These are phyloP conservation scores for Exophiala spinifera DNA, from an alignment of 2,329 filamentous ascomycete species.

Conservation along the genomic window DNA sequence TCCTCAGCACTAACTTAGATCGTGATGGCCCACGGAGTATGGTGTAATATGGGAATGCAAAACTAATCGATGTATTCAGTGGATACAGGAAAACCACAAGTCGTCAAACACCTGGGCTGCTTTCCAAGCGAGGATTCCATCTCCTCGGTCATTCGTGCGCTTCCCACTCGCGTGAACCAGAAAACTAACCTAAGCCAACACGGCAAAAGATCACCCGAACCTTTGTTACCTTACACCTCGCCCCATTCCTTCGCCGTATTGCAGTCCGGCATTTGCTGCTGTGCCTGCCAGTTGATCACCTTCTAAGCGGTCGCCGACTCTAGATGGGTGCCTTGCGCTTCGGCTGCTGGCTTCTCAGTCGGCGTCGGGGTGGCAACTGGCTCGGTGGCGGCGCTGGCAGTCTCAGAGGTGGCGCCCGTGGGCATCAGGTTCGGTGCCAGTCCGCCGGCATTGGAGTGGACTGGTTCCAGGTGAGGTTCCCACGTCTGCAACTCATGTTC, in stretches of 20 bases:
- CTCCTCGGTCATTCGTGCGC: slow-evolving; percentile 8
- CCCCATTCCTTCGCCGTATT: background rate
- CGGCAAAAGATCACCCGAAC: background rate
- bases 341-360: slow-evolving; percentile 14
- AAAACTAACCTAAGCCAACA: background rate
- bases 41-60: background rate
- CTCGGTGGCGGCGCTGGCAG: slow-evolving; percentile 11
- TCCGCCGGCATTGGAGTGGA: slow-evolving; percentile 48
- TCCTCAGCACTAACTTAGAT: too few species aligned
- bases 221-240: background rate
- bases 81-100: background rate
- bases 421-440: slow-evolving; percentile 45
- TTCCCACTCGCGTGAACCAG: background rate
- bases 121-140: background rate
- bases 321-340: slow-evolving; percentile 24
- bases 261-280: slow-evolving; percentile 6
- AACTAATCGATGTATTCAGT: background rate
- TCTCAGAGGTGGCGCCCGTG: slow-evolving; percentile 18
- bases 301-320: slow-evolving; percentile 28
- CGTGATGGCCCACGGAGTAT: too few species aligned
- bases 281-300: slow-evolving; percentile 16
- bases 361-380: background rate
- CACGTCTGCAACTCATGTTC: slow-evolving; percentile 83
- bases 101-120: slow-evolving; percentile 2
- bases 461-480: slow-evolving; percentile 56